Base-by-base conservation (phyloP, 179 eudicot genomes). In the Vitellaria paradoxa region DNA sequence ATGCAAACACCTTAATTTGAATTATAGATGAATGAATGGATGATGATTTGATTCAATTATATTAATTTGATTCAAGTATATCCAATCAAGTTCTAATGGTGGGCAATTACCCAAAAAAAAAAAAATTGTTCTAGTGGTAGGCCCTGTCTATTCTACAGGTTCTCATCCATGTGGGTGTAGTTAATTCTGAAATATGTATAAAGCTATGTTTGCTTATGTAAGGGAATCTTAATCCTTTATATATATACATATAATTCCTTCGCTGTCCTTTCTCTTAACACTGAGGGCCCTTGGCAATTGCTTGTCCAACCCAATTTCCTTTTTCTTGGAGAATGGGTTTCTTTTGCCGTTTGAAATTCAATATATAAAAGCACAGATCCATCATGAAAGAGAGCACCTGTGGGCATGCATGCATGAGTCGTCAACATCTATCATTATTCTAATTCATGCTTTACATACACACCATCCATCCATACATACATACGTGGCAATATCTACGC, bases 381-480 rank as follows among this genome's bases (percentile, higher is more conserved):
- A 67, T 37, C 18, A 17, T 9, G 46, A 20, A 20, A 68, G 55
- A 46, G 72, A 68, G 72, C 72, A 46, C 0, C n/a, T 45, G 23
- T 6, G 45, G 6, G 45, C 68, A 66, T 14, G 46, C n/a, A n/a
- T n/a, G n/a, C 74, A 72, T 45, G 26, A 14, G 60, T 73, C 50
- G 42, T 24, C 59, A 47, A 69, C 59, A 46, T 46, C 0, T 6
- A 24, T 6, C 24, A 74, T 74, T 24, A 62, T 60, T 62, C 0
- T 23, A 59, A 24, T 17, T 10, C 68, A 77, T 62, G 56, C 69
- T 46, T 18, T 69, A n/a, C 37, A 50, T 60, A 62, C 26, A 76
- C 70, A n/a, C 76, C 23, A 30, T 30, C 75, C 71, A 24, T 46
- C 62, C 12, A 59, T 47, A n/a, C n/a, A n/a, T n/a, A 65, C 75